These are phyloP conservation scores for Lepraria neglecta DNA, from an alignment of 495 filamentous ascomycete genomes.

Conservation along the genomic window DNA sequence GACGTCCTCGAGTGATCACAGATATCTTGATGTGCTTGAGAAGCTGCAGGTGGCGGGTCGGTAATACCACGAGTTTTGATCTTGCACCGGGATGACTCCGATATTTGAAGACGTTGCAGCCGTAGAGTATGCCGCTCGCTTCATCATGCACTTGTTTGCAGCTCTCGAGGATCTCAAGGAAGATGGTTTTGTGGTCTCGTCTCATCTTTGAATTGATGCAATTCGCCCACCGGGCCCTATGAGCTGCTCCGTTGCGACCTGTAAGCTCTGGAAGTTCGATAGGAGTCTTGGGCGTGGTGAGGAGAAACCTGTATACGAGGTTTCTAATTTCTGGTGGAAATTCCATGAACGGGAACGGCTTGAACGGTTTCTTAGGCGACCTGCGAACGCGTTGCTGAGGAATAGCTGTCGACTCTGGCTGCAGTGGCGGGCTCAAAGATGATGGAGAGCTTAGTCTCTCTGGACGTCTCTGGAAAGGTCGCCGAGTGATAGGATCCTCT, in stretches of 20 bases:
- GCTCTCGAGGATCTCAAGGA: slow-evolving; percentile 20
- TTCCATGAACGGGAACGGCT: slow-evolving; percentile 9
- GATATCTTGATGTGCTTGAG: slow-evolving; percentile 20
- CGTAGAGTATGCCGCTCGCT: slow-evolving; percentile 19
- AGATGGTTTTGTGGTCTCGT: slow-evolving; percentile 14
- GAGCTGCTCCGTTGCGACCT: slow-evolving; percentile 8
- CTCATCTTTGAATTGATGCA: slow-evolving; percentile 13
- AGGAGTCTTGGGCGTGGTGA: slow-evolving; percentile 12
- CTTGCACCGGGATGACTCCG: slow-evolving; percentile 39
- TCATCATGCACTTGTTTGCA: slow-evolving; percentile 20
- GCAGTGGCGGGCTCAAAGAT: neutral
- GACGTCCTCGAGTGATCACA: slow-evolving; percentile 4
- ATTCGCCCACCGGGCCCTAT: slow-evolving; percentile 1
- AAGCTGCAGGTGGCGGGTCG: slow-evolving; percentile 16
- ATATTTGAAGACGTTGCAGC: slow-evolving; percentile 24
- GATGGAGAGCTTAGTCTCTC: neutral
- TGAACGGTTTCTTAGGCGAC: neutral
- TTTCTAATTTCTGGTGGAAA: slow-evolving; percentile 20
- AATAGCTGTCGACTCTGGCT: neutral
- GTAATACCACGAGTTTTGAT: slow-evolving; percentile 56
- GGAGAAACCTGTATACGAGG: slow-evolving; percentile 12
- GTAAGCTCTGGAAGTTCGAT: slow-evolving; percentile 18
- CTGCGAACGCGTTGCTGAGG: neutral
- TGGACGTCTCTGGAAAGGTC: neutral
- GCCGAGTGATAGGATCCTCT: neutral